Base-by-base conservation (phyloP, 129 eudicot species). In the Flaveria brownii region DNA sequence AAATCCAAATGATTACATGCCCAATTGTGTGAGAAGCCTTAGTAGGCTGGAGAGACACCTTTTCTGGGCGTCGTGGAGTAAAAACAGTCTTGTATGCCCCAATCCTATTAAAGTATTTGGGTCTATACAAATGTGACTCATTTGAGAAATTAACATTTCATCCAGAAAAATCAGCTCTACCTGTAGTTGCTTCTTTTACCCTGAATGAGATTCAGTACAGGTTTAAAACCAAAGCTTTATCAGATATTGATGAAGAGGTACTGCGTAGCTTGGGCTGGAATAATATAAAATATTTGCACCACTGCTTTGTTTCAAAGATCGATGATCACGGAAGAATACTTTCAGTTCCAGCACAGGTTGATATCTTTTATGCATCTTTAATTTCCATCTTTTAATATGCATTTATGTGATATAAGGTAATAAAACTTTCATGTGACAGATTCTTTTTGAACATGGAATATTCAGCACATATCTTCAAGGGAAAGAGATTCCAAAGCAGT, bases 401-500 rank as follows among this genome's bases (percentile, higher is more conserved):
- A 20, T 20, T 20, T 20, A 20, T 20, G 22, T 20, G 22, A 20
- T 20, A 20, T 20, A 20, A 20, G 22, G 22, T 20, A 68, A 45
- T 43, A 20, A 10, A 45, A 18, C 17, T 68, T 68, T 50, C 15
- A 22, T 20, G 26, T 69, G 15, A 25, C 70, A 57, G 76, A 28
- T 72, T 43, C 52, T 33, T 47, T 67, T 23, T 28, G 77, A 83
- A 50, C 59, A 10, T 73, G 80, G 80, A 47, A 65, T 81, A 75
- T 81, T 82, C 26, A 70, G 78, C 70, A 41, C 78, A 51, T 60
- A 45, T 76, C 20, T 76, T 62, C 60, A 36, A 6, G 85, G 85
- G 23, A 30, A 41, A 25, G 73, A 26, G 62, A 9, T 76, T 23
- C 78, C 77, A 39, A 12, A 47, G 14, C 50, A 72, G 73, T 26